Evolutionary conservation across 1,284 basidiomycete species (phyloP).

Genomic region (Ceratobasidium sp.): DNA sequence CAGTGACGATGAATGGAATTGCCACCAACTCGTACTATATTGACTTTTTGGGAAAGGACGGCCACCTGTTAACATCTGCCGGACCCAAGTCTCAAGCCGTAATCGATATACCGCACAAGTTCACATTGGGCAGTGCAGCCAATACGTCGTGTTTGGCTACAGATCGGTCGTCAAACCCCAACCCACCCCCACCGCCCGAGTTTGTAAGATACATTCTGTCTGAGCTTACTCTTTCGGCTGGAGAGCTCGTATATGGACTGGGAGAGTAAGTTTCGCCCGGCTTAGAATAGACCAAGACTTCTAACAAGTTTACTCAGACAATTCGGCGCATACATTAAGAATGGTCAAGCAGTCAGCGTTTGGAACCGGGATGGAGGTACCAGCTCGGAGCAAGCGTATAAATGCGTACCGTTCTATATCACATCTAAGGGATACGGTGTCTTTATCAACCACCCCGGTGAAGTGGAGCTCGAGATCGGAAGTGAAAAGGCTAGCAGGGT

Average conservation of each 20-base stretch:
- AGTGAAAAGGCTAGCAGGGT: conserved; percentile 76
- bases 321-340: conserved; percentile 76
- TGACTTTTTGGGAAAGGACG: conserved; percentile 32
- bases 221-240: conserved; percentile 71
- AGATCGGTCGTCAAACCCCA: conserved; percentile 65
- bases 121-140: conserved; percentile 64
- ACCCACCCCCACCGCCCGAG: conserved; percentile 55
- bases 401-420: conserved; percentile 75
- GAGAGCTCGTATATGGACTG: conserved; percentile 73
- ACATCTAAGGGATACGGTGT: conserved; percentile 74
- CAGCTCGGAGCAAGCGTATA: conserved; percentile 68
- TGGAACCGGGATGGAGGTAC: conserved; percentile 79
- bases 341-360: conserved; percentile 70
- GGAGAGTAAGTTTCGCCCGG: conserved; percentile 50
- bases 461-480: conserved; percentile 75
- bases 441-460: conserved; percentile 78
- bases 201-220: conserved; percentile 66
- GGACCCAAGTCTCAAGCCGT: conserved; percentile 67
- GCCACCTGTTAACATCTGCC: conserved; percentile 53
- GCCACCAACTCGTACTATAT: conserved; percentile 45
- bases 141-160: conserved; percentile 65
- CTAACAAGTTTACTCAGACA: conserved; percentile 53
- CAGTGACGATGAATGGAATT: conserved; percentile 45
- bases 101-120: conserved; percentile 68
- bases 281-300: neutral